Evolutionary conservation across 129 eudicot genomes (phyloP).

Genomic region (sunflower (Helianthus annuus)): HanXRQr2.0-SUNRISE NC_035449.2:4313197-4313696

Average conservation of each 20-base stretch:
- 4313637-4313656: conserved; percentile 37
- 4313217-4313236: not conserved
- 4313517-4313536: not conserved
- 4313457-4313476: conserved; percentile 99
- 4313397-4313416: conserved; percentile 98
- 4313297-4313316: conserved; percentile 10
- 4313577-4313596: conserved; percentile 33
- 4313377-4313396: conserved; percentile 98
- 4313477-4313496: conserved; percentile 2
- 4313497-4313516: conserved; percentile 4
- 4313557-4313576: conserved; percentile 12
- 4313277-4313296: not conserved
- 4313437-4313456: conserved; percentile 85
- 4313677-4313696: conserved; percentile 28
- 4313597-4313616: conserved; percentile 11
- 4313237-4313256: conserved; percentile 10
- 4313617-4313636: conserved; percentile 3
- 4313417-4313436: conserved; percentile 97
- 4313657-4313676: conserved; percentile 35
- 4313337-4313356: conserved; percentile 9
- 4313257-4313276: not conserved
- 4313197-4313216: conserved; percentile 19
- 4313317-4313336: not conserved
- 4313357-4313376: not conserved
- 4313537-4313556: not conserved